These are phyloP conservation scores for Firmiana major DNA, from an alignment of 345 rosid genomes.

Conservation along the genomic window DNA sequence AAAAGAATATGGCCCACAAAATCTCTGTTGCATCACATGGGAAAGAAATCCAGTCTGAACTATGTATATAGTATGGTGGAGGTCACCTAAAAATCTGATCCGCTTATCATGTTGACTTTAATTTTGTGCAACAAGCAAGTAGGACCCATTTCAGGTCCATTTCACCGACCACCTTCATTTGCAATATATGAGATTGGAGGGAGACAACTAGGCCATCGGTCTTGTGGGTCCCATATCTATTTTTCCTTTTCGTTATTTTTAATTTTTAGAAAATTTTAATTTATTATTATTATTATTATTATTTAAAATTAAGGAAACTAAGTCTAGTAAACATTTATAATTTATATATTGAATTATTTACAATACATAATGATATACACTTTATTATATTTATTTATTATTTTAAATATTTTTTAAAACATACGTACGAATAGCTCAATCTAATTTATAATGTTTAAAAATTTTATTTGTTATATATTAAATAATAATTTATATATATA, in stretches of 20 bases:
- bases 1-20: not conserved
- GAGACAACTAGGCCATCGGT: not conserved
- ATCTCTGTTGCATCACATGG: conserved; percentile 12
- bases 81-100: conserved; percentile 12
- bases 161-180: not conserved
- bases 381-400: no score
- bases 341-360: no score
- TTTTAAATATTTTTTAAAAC: no score
- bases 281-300: no score
- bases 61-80: not conserved
- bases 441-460: no score
- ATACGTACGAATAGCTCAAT: no score
- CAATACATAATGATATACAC: no score
- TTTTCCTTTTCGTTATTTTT: not conserved
- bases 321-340: no score
- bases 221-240: not conserved
- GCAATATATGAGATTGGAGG: not conserved
- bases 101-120: not conserved
- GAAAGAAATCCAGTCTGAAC: not conserved
- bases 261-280: not conserved
- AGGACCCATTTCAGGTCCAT: not conserved
- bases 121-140: not conserved
- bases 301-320: no score
- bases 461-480: no score
- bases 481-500: no score